These are phyloP conservation scores for Diaporthe helianthi DNA, from an alignment of 2,329 filamentous ascomycete genomes.

Conservation along the genomic window DNA sequence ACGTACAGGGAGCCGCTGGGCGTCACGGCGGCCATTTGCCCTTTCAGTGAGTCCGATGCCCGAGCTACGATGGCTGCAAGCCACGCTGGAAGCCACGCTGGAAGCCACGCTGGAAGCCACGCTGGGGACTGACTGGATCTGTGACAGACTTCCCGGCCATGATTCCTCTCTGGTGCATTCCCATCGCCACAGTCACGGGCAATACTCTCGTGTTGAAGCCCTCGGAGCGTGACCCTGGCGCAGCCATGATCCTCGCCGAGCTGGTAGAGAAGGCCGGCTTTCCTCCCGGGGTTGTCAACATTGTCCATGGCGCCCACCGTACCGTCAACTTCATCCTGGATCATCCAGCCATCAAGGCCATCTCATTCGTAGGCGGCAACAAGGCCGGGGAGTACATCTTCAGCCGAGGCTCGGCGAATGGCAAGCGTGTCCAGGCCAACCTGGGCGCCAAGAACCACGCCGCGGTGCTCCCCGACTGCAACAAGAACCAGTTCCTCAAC, in stretches of 20 bases:
- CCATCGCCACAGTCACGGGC: constrained; percentile 81
- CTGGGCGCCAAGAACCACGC: constrained; percentile 90
- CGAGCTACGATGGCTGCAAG: constrained; percentile 26
- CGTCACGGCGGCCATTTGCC: constrained; percentile 83
- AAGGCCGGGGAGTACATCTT: constrained; percentile 91
- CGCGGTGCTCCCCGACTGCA: constrained; percentile 82
- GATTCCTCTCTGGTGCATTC: constrained; percentile 92
- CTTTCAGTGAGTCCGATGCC: constrained; percentile 70
- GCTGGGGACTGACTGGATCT: background rate
- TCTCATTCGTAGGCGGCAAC: constrained; percentile 87
- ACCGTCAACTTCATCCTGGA: constrained; percentile 89
- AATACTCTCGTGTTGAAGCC: constrained; percentile 88
- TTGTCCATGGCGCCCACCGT: constrained; percentile 80
- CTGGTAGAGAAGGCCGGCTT: constrained; percentile 82
- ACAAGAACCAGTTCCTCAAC: constrained; percentile 90
- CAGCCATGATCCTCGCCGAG: constrained; percentile 85
- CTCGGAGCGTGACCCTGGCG: constrained; percentile 84
- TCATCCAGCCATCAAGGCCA: constrained; percentile 83
- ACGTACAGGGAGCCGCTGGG: constrained; percentile 83
- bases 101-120: background rate
- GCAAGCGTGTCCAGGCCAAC: constrained; percentile 89
- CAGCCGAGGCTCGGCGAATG: constrained; percentile 77
- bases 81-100: too few relatives aligned
- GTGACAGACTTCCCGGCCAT: constrained; percentile 82
- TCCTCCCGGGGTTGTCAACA: constrained; percentile 81